These are phyloP conservation scores for Neurospora discreta DNA, from an alignment of 495 filamentous ascomycete species.

Conservation along the genomic window DNA sequence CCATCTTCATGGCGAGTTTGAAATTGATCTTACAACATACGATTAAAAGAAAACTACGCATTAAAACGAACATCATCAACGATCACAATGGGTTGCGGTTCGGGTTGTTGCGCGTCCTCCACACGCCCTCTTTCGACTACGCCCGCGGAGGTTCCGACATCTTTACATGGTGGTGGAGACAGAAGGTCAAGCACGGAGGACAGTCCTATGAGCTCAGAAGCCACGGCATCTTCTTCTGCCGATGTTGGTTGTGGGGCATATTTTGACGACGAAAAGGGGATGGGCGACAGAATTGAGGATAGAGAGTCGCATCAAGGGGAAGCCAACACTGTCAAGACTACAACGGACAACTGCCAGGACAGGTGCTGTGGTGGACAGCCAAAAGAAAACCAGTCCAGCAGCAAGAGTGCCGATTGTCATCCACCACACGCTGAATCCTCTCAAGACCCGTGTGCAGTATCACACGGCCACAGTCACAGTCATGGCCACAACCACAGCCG, in stretches of 20 bases:
- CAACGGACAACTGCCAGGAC: background rate
- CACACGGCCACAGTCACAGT: background rate
- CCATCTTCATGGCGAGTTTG: background rate
- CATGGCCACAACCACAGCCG: background rate
- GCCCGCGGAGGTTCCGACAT: background rate
- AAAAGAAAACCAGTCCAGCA: background rate
- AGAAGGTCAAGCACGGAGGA: background rate
- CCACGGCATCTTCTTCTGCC: background rate
- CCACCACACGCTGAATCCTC: background rate
- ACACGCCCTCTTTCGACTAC: background rate
- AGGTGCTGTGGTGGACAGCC: background rate
- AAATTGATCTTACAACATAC: background rate
- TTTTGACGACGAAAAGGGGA: background rate
- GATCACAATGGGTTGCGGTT: constrained; percentile 11
- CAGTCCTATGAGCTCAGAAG: background rate
- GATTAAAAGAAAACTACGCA: background rate
- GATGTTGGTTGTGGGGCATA: background rate
- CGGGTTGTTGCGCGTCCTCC: constrained; percentile 10
- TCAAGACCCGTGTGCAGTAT: background rate
- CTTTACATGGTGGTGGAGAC: background rate
- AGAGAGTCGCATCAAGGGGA: background rate
- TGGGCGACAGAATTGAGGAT: background rate
- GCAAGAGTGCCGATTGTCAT: background rate
- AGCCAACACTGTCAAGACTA: background rate
- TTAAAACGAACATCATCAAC: background rate